A percentile compares a stretch with the other conserved stretches of the same genome.
phyloP scores from a whole-genome alignment of 352 stramenopile species.

The Globisporangium viniferum region DNA sequence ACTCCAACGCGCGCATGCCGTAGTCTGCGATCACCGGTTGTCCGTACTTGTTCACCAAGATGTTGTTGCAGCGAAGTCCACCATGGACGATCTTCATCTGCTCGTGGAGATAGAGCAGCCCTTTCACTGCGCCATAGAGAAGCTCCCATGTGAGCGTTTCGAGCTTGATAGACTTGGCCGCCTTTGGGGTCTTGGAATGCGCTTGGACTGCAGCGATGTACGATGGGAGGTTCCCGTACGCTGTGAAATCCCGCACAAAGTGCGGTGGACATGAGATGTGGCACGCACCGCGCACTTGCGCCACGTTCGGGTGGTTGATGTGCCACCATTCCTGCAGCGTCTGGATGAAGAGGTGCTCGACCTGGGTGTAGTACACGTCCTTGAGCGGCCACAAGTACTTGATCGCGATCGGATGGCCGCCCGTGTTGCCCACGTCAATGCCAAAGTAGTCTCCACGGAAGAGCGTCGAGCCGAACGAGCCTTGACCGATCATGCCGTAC shows the following conservation, averaged over 20 bases:
- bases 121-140: conserved; percentile 54
- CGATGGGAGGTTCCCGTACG: conserved; percentile 43
- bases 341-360: conserved; percentile 50
- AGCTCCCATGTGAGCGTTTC: conserved; percentile 52
- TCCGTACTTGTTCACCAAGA: conserved; percentile 69
- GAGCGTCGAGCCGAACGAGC: conserved; percentile 46
- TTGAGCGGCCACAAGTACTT: conserved; percentile 52
- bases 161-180: conserved; percentile 27
- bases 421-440: conserved; percentile 34
- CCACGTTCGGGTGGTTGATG: conserved; percentile 56
- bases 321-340: conserved; percentile 47
- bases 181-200: conserved; percentile 30
- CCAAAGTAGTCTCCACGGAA: conserved; percentile 54
- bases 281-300: conserved; percentile 55
- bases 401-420: conserved; percentile 22
- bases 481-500: conserved; percentile 31
- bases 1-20: conserved; percentile 40
- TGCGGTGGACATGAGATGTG: conserved; percentile 46
- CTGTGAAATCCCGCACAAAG: conserved; percentile 60
- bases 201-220: conserved; percentile 47
- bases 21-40: conserved; percentile 59
- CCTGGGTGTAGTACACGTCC: conserved; percentile 40
- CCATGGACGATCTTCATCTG: conserved; percentile 50
- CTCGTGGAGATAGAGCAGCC: conserved; percentile 63
- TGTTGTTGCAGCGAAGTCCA: conserved; percentile 59